Percentiles rank a stretch among this genome's conserved stretches.
Conservation (phyloP, 495 filamentous ascomycete genomes). For the Podospora conica region DNA sequence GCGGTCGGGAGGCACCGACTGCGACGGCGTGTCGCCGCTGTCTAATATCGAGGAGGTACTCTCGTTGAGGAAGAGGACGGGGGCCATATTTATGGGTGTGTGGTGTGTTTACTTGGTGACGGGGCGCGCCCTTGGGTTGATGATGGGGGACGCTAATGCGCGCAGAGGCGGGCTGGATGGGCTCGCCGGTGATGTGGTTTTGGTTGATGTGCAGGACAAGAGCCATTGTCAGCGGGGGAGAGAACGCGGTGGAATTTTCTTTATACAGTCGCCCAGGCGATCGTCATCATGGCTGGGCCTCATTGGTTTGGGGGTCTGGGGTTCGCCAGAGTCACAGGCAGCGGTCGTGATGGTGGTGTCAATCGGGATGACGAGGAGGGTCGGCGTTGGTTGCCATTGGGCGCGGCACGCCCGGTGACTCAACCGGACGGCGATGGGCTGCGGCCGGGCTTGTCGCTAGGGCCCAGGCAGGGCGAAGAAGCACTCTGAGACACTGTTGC, state of each 20-base stretch:
- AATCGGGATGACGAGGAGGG: not conserved
- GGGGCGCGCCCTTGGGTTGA: slow-evolving; percentile 10
- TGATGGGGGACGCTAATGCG: not conserved
- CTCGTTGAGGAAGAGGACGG: not conserved
- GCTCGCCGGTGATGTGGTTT: slow-evolving; percentile 14
- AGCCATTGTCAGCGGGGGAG: not conserved
- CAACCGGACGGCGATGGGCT: not conserved
- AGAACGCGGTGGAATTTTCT: not conserved
- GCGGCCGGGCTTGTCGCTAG: slow-evolving; percentile 4
- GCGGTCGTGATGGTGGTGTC: not conserved
- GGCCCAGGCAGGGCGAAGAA: slow-evolving; percentile 1
- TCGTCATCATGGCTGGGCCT: not conserved
- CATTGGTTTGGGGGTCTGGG: not conserved
- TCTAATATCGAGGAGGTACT: not conserved
- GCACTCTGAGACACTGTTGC: not conserved
- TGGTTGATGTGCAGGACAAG: not conserved
- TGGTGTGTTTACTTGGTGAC: not conserved
- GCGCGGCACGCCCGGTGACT: not conserved
- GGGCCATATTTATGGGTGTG: not conserved
- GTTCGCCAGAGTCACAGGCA: not conserved
- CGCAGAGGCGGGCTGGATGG: not conserved
- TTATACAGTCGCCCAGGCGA: not conserved
- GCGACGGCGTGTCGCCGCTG: not conserved
- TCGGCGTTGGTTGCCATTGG: not conserved
- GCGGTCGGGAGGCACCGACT: not conserved